Percentiles rank a stretch among this genome's conserved stretches.
phyloP scores from a whole-genome alignment of 2,329 filamentous ascomycete species.

The Macroventuria anomochaeta region DNA sequence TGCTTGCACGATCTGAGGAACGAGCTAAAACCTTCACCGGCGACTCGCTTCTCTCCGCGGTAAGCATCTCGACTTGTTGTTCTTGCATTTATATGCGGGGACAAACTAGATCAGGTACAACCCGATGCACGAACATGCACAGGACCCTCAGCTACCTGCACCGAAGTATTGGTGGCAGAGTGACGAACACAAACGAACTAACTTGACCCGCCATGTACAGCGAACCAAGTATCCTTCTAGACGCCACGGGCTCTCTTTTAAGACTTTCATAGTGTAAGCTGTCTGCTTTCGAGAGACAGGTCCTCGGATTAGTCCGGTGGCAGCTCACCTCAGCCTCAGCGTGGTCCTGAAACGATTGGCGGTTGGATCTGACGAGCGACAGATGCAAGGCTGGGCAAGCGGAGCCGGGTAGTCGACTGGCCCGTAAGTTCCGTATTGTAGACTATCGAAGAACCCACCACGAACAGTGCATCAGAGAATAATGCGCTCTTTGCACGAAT shows the following conservation, averaged over 20 bases:
- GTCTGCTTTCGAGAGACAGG: neutral
- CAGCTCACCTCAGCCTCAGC: constrained; percentile 20
- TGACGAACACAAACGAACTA: neutral
- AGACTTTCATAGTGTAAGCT: neutral
- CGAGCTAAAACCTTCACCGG: neutral
- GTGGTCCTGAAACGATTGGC: constrained; percentile 24
- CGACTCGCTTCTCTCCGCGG: neutral
- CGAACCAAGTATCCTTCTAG: constrained; percentile 6
- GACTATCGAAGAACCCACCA: constrained; percentile 10
- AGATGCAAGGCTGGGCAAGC: constrained; percentile 17
- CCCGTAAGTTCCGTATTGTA: constrained; percentile 2
- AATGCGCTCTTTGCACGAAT: constrained; percentile 9
- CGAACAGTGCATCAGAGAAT: constrained; percentile 12
- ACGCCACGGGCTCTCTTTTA: constrained; percentile 10
- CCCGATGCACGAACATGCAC: constrained; percentile 11
- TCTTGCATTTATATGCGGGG: constrained; percentile 14
- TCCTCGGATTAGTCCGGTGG: constrained; percentile 3
- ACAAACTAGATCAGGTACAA: constrained; percentile 2
- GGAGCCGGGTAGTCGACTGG: constrained; percentile 10
- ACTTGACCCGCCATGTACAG: constrained; percentile 4
- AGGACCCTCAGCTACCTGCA: constrained; percentile 15
- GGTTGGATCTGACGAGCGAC: constrained; percentile 22
- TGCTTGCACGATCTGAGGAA: neutral
- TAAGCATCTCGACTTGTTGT: neutral
- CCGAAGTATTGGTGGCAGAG: constrained; percentile 16